Conservation (phyloP, 2,329 filamentous ascomycete genomes). For the Aspergillus pseudoviridinutans region DNA sequence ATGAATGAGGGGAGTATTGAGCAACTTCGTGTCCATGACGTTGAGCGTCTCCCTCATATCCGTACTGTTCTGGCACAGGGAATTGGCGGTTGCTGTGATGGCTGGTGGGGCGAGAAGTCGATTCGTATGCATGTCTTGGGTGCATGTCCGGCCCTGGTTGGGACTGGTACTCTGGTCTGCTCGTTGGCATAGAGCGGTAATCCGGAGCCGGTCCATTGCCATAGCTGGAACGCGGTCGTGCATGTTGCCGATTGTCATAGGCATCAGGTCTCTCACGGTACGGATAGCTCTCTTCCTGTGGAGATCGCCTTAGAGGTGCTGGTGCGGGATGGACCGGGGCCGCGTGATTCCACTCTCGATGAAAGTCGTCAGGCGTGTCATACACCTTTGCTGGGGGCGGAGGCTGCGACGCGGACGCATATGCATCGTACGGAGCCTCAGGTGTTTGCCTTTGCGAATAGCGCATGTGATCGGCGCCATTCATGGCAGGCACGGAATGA, state of each 20-base stretch:
- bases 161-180: constrained; percentile 13
- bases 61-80: constrained; percentile 20
- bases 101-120: constrained; percentile 12
- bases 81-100: constrained; percentile 17
- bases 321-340: constrained; percentile 15
- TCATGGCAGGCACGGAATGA: constrained; percentile 34
- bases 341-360: constrained; percentile 23
- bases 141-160: constrained; percentile 9
- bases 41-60: constrained; percentile 18
- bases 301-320: constrained; percentile 12
- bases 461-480: constrained; percentile 65
- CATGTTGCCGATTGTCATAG: constrained; percentile 21
- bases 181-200: constrained; percentile 17
- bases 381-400: constrained; percentile 20
- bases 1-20: constrained; percentile 16
- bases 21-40: constrained; percentile 16
- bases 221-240: constrained; percentile 23
- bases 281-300: constrained; percentile 20
- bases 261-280: constrained; percentile 16
- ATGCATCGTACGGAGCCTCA: constrained; percentile 45
- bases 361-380: constrained; percentile 28
- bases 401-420: constrained; percentile 24
- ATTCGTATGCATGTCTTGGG: constrained; percentile 12
- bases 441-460: constrained; percentile 67
- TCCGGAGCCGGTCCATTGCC: constrained; percentile 20